Evolutionary conservation across 169 alveolate species (phyloP).

Genomic region (Plasmodium falciparum): DNA sequence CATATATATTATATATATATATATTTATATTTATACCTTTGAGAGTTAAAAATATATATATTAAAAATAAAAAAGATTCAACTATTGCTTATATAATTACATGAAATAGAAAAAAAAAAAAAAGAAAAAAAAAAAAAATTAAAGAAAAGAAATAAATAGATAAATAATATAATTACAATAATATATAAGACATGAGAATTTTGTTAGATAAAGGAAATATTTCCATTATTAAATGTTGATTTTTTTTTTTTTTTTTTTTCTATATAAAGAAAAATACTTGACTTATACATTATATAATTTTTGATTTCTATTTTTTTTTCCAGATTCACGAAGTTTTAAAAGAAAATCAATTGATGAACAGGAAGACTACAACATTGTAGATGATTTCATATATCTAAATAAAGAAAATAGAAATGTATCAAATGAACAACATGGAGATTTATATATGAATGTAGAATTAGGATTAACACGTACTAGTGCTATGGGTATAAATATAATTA

Average conservation of each 20-base stretch:
- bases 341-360: constrained; percentile 75
- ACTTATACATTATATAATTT: neutral
- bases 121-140: neutral
- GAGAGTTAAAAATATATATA: neutral
- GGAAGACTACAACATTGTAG: constrained; percentile 49
- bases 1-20: no score
- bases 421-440: constrained; percentile 19
- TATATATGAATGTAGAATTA: constrained; percentile 34
- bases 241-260: neutral
- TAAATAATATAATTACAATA: neutral
- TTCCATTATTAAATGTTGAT: neutral
- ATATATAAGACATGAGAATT: neutral
- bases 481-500: constrained; percentile 27
- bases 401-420: constrained; percentile 24
- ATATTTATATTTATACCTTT: no score
- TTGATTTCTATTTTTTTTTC: neutral
- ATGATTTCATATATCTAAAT: constrained; percentile 59
- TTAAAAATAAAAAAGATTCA: constrained; percentile 4
- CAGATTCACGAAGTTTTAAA: constrained; percentile 66
- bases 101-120: constrained; percentile 1
- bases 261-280: neutral
- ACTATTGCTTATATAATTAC: neutral
- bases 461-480: constrained; percentile 63
- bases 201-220: no score
- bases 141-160: neutral